Conservation (phyloP, 441 rosid species). For the Dalechampia spathulata region DNA sequence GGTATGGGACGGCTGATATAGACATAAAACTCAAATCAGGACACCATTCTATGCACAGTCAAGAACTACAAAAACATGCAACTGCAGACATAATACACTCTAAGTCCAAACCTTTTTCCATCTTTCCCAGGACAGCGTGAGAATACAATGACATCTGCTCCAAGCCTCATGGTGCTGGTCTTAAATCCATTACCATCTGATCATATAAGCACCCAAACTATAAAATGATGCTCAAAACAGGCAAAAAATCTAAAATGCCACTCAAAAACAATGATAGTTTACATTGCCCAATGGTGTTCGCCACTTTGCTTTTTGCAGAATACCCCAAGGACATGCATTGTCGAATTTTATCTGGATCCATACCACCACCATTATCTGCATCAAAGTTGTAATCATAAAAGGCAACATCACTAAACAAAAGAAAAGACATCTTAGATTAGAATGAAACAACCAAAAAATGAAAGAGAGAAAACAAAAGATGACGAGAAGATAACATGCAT, state of each 20-base stretch:
- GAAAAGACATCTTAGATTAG: no score
- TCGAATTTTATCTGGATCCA: slow-evolving; percentile 85
- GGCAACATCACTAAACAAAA: no score
- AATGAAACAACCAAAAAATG: not conserved
- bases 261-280: slow-evolving; percentile 7
- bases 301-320: slow-evolving; percentile 84
- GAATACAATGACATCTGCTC: slow-evolving; percentile 96
- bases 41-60: not conserved
- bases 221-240: not conserved
- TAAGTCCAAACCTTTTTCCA: slow-evolving; percentile 50
- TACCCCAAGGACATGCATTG: slow-evolving; percentile 91
- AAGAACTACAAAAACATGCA: not conserved
- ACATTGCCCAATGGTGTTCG: slow-evolving; percentile 92
- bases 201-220: slow-evolving; percentile 8
- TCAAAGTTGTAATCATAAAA: not conserved
- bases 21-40: no score
- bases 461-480: not conserved
- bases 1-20: no score
- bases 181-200: slow-evolving; percentile 98
- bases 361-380: slow-evolving; percentile 93
- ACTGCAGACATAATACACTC: not conserved
- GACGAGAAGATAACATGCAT: no score
- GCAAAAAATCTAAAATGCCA: not conserved
- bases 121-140: slow-evolving; percentile 64
- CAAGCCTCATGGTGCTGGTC: slow-evolving; percentile 99